A percentile compares a stretch with the other conserved stretches of the same genome.
Evolutionary conservation across 495 filamentous ascomycete species (phyloP).

Genomic region (Penicillium simplicissimum): DNA sequence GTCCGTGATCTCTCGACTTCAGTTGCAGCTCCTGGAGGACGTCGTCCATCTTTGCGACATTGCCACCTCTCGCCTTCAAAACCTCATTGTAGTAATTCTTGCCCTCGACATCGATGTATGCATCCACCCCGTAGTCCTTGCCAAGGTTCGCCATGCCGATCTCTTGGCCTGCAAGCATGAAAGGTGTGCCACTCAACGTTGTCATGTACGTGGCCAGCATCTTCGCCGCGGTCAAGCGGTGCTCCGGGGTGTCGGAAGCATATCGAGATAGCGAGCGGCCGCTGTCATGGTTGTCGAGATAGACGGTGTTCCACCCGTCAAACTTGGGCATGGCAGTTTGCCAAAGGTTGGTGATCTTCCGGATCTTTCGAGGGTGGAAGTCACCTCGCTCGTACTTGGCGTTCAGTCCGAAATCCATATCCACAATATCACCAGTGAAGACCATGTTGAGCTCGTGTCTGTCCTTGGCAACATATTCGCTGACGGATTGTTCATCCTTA

Average conservation of each 20-base stretch:
- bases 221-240: constrained; percentile 49
- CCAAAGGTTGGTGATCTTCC: constrained; percentile 16
- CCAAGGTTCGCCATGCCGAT: constrained; percentile 68
- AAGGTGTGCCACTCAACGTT: constrained; percentile 59
- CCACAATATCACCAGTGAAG: constrained; percentile 46
- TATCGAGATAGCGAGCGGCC: constrained; percentile 56
- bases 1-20: constrained; percentile 48
- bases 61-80: constrained; percentile 17
- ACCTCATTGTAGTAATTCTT: constrained; percentile 52
- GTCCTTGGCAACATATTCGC: constrained; percentile 47
- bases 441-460: constrained; percentile 47
- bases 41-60: constrained; percentile 37
- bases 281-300: constrained; percentile 63
- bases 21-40: constrained; percentile 48
- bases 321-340: constrained; percentile 39
- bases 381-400: constrained; percentile 34
- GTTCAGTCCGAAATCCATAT: constrained; percentile 41
- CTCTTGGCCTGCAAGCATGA: constrained; percentile 67
- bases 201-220: constrained; percentile 54
- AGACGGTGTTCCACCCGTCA: constrained; percentile 47
- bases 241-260: constrained; percentile 38
- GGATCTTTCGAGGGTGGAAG: constrained; percentile 34
- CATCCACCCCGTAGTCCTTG: constrained; percentile 51
- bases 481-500: constrained; percentile 37
- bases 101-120: constrained; percentile 63